Evolutionary conservation across 495 filamentous ascomycete species (phyloP), one percentile per base, ranked within the genome.

Genomic region (Penicillium crystallinum): DNA sequence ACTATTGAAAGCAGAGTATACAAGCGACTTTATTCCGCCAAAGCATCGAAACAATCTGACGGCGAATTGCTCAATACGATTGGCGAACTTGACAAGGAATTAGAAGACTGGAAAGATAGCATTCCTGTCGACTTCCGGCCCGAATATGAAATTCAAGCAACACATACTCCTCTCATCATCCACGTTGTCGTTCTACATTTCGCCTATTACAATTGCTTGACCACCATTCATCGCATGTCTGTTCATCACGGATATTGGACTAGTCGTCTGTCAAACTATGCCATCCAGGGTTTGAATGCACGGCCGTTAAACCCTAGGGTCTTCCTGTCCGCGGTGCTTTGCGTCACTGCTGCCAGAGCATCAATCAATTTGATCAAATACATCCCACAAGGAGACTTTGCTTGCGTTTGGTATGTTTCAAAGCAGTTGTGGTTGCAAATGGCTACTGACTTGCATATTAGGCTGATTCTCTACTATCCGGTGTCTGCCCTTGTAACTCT

Each of bases 161-260:
- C 85, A 0, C 90, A 97, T 64, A 91, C 88, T 1, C 90, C 92
- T 8, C 77, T 97, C 21, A 86, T 98, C 30, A 76, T 98, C 2
- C 95, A 97, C 54, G 81, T 98, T 52, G 90, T 93, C 43, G 86
- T 95, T 59, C 71, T 98, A 35, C 93, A 97, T 63, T 96, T 97
- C 64, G 84, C 90, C 29, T 98, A 98, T 70, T 97, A 98, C 75
- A 98, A 97, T 65, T 95, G 90, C 59, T 76, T 98, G 49, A 97
- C 91, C 12, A 98, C 93, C 1, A 96, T 98, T 47, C 93, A 98
- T 70, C 89, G 93, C 19, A 97, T 97, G 93, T 95, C 90, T 4
- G 85, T 97, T 44, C 93, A 98, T 66, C 95, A 97, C 64, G 93
- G 93, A 2, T 97, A 96, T 73, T 98, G 93, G 93, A 96, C 91